phyloP scores from a whole-genome alignment of 2,329 filamentous ascomycete species.

The Celoporthe dispersa region DNA sequence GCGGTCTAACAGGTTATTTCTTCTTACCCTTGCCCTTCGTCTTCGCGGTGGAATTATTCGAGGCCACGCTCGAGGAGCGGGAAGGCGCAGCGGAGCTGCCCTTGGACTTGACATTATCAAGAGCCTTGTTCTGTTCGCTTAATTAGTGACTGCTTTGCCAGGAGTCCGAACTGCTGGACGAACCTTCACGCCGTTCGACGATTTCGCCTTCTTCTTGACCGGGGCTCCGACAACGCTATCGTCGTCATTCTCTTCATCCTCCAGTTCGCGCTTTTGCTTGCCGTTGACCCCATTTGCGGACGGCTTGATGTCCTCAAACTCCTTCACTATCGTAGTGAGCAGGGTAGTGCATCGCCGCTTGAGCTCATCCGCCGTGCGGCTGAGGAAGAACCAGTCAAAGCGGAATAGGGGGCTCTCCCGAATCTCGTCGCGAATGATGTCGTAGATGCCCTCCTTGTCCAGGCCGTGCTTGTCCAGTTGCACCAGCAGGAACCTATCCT shows the following conservation, averaged over 20 bases:
- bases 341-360: constrained; percentile 91
- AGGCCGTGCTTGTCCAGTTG: constrained; percentile 91
- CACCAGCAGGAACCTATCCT: constrained; percentile 93
- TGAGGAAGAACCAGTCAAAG: constrained; percentile 99
- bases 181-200: constrained; percentile 78
- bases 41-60: constrained; percentile 63
- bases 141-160: constrained; percentile 15
- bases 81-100: constrained; percentile 77
- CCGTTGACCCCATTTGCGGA: constrained; percentile 67
- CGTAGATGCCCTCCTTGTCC: constrained; percentile 87
- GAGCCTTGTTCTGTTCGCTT: constrained; percentile 77
- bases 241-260: constrained; percentile 85
- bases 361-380: constrained; percentile 89
- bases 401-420: constrained; percentile 92
- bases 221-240: constrained; percentile 79
- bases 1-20: constrained; percentile 43
- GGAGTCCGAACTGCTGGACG: constrained; percentile 38
- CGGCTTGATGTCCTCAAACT: constrained; percentile 76
- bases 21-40: constrained; percentile 56
- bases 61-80: constrained; percentile 85
- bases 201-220: constrained; percentile 92
- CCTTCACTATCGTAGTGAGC: constrained; percentile 90
- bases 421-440: constrained; percentile 96
- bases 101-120: constrained; percentile 88
- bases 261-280: constrained; percentile 73